These are phyloP conservation scores for Hyaloscypha bicolor DNA, from an alignment of 495 filamentous ascomycete genomes.

Conservation along the genomic window DNA sequence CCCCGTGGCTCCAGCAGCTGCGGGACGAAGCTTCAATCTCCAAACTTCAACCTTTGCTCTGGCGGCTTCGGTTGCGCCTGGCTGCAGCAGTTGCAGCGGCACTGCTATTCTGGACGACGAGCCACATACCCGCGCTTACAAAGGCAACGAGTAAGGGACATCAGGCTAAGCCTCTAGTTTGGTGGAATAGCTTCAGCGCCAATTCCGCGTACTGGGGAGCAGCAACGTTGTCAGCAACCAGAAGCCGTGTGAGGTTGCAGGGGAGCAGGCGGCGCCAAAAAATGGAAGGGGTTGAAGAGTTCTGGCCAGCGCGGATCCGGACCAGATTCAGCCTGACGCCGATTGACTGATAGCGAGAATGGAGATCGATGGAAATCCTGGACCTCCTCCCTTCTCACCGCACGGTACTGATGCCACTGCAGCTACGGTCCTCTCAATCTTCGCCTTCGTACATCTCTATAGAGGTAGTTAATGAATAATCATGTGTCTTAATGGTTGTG, in stretches of 20 bases:
- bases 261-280: background rate
- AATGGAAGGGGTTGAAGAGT: conserved; percentile 5
- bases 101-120: background rate
- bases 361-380: conserved; percentile 3
- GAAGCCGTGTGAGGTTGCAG: conserved; percentile 2
- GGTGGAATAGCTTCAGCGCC: background rate
- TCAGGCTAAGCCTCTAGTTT: background rate
- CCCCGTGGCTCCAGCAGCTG: background rate
- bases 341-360: conserved; percentile 4
- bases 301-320: conserved; percentile 22
- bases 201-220: background rate
- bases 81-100: background rate
- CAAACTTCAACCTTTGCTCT: background rate
- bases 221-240: background rate
- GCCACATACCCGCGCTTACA: background rate
- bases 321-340: conserved; percentile 20
- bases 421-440: too few relatives aligned
- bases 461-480: too few relatives aligned
- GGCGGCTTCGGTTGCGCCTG: background rate
- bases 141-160: conserved; percentile 2
- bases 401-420: too few relatives aligned
- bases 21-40: background rate
- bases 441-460: too few relatives aligned
- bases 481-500: too few relatives aligned
- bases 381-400: too few relatives aligned